Percentiles rank a stretch among this genome's conserved stretches.
These are phyloP conservation scores for Rhizophagus sp. DNA, from an alignment of 192 early-diverging fungal species.

Conservation along the genomic window DNA sequence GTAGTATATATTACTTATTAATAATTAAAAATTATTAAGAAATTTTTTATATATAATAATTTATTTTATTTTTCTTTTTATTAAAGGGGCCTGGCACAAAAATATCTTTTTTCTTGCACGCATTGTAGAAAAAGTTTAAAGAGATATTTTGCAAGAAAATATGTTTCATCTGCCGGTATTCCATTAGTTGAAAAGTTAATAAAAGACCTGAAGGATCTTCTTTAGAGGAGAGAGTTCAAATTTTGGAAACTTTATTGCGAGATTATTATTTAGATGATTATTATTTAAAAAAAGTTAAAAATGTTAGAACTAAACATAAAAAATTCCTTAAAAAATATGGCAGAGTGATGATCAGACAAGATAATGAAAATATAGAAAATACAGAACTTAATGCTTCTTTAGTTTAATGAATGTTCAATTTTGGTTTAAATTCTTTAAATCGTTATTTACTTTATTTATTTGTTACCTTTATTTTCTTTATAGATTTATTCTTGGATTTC, in stretches of 20 bases:
- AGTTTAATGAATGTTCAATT: too few relatives aligned
- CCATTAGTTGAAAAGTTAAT: not conserved
- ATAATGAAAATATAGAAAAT: too few relatives aligned
- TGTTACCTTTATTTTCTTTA: too few relatives aligned
- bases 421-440: too few relatives aligned
- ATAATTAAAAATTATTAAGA: too few relatives aligned
- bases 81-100: slow-evolving; percentile 3
- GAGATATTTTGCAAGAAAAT: not conserved
- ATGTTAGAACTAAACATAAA: not conserved
- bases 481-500: too few relatives aligned
- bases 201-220: not conserved
- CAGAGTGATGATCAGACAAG: too few relatives aligned
- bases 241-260: not conserved
- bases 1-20: not conserved
- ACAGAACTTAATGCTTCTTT: too few relatives aligned
- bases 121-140: not conserved
- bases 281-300: not conserved
- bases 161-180: not conserved
- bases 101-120: not conserved
- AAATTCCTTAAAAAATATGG: not conserved
- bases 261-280: slow-evolving; percentile 7
- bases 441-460: too few relatives aligned
- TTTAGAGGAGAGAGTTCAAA: not conserved
- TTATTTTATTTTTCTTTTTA: not conserved
- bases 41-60: not conserved